A percentile compares a stretch with the other conserved stretches of the same genome.
Evolutionary conservation across 495 filamentous ascomycete genomes (phyloP).

Genomic region (Talaromyces thailandensis): DNA sequence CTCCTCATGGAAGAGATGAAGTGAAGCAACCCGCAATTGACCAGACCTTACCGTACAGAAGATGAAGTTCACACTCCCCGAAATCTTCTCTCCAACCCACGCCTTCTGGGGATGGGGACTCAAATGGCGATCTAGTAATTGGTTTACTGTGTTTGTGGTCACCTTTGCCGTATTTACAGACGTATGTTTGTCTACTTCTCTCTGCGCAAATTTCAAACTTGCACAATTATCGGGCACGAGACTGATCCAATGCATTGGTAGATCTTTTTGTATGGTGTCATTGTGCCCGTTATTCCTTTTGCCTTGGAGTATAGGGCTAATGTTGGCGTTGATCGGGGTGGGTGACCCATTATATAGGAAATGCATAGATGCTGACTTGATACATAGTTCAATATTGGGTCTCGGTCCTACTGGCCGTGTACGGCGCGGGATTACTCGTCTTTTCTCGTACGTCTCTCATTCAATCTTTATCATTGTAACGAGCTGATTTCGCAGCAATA

Average conservation of each 20-base stretch:
- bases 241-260: not conserved
- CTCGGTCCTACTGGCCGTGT: slow-evolving; percentile 7
- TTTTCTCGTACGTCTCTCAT: slow-evolving; percentile 6
- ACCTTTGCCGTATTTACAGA: slow-evolving; percentile 7
- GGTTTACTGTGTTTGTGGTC: slow-evolving; percentile 6
- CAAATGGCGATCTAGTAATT: slow-evolving; percentile 2
- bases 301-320: slow-evolving; percentile 13
- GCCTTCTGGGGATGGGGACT: not conserved
- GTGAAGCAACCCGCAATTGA: not conserved
- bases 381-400: slow-evolving; percentile 8
- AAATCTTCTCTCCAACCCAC: not conserved
- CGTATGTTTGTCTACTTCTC: not conserved
- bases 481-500: slow-evolving; percentile 2
- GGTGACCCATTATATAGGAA: no score
- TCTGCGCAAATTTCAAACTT: not conserved
- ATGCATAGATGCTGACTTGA: not conserved
- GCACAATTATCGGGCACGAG: not conserved
- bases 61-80: not conserved
- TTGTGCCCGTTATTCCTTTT: slow-evolving; percentile 24
- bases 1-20: not conserved
- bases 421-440: slow-evolving; percentile 4
- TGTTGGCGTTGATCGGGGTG: slow-evolving; percentile 3
- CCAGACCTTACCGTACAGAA: not conserved
- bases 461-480: not conserved
- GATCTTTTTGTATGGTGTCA: slow-evolving; percentile 21